Conservation (phyloP, 2,329 filamentous ascomycete genomes). For the Nectriaceae sp. region DNA sequence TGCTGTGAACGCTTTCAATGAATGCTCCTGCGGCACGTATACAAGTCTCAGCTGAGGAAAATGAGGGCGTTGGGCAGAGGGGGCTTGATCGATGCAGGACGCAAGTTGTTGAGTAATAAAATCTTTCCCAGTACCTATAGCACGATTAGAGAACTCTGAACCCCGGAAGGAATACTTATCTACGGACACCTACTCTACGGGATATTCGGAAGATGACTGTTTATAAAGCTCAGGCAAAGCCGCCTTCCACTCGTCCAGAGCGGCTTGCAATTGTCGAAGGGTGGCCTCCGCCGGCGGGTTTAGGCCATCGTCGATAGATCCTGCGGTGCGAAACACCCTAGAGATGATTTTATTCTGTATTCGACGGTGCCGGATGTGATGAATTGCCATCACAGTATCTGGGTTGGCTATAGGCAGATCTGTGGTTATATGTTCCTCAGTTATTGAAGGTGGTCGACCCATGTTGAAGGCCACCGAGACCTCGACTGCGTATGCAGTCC, state of each 20-base stretch:
- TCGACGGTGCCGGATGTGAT: not conserved
- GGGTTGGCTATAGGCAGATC: not conserved
- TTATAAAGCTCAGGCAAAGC: too few relatives aligned
- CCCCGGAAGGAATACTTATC: too few relatives aligned
- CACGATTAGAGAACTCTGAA: not conserved
- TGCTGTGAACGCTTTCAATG: not conserved
- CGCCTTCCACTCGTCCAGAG: too few relatives aligned
- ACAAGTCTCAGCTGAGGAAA: slow-evolving; percentile 5
- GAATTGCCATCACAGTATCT: not conserved
- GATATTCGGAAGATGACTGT: too few relatives aligned
- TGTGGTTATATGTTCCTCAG: slow-evolving; percentile 8
- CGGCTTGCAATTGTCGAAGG: too few relatives aligned
- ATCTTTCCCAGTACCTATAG: slow-evolving; percentile 10
- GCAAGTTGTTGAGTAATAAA: slow-evolving; percentile 9
- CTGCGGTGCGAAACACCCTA: too few relatives aligned
- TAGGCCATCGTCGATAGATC: too few relatives aligned
- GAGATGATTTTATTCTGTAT: not conserved
- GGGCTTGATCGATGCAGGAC: slow-evolving; percentile 13
- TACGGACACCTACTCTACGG: too few relatives aligned
- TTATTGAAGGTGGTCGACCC: slow-evolving; percentile 9
- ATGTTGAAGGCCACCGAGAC: slow-evolving; percentile 10
- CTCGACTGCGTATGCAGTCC: slow-evolving; percentile 10
- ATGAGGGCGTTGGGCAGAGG: slow-evolving; percentile 3
- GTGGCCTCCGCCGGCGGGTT: too few relatives aligned
- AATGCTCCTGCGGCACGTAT: too few relatives aligned